A percentile compares a stretch with the other conserved stretches of the same genome.
phyloP scores from a whole-genome alignment of 495 filamentous ascomycete genomes.

The Terfezia boudieri region DNA sequence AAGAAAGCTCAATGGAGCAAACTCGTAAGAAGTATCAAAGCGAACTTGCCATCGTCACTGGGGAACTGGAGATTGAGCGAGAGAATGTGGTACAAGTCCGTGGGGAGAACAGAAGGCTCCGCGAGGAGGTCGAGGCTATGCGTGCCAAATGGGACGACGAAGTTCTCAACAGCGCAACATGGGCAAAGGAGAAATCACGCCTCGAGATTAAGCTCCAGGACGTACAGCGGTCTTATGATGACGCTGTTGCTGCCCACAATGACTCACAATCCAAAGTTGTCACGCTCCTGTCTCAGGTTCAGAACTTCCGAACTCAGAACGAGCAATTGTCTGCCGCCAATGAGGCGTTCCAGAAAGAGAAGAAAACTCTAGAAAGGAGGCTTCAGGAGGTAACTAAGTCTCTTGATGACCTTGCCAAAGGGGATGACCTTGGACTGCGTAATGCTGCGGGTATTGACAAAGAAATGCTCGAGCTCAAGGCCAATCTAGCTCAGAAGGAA shows the following conservation, averaged over 20 bases:
- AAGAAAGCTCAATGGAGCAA: constrained; percentile 88
- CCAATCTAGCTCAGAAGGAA: constrained; percentile 73
- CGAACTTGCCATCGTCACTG: constrained; percentile 69
- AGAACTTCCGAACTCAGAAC: constrained; percentile 55
- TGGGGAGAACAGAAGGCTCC: constrained; percentile 34
- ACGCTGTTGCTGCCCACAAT: constrained; percentile 79
- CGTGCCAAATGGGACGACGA: constrained; percentile 97
- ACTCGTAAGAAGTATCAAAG: constrained; percentile 92
- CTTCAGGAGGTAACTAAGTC: constrained; percentile 69
- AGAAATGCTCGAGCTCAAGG: constrained; percentile 77
- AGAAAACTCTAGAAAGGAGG: constrained; percentile 70
- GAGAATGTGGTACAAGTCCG: constrained; percentile 56
- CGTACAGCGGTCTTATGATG: constrained; percentile 69
- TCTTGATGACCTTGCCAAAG: constrained; percentile 72
- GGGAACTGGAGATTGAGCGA: constrained; percentile 79
- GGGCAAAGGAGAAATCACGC: constrained; percentile 92
- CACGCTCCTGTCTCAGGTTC: constrained; percentile 72
- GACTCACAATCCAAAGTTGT: constrained; percentile 88
- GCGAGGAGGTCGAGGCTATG: constrained; percentile 86
- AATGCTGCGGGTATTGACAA: constrained; percentile 79
- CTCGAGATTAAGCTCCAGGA: constrained; percentile 82
- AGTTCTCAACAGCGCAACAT: constrained; percentile 89
- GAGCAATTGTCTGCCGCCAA: constrained; percentile 75
- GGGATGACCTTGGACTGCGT: constrained; percentile 73
- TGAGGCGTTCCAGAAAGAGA: constrained; percentile 69